Evolutionary conservation across 2,329 filamentous ascomycete species (phyloP), one percentile per base, ranked within the genome.

Genomic region (Phyllosticta capitalensis): DNA sequence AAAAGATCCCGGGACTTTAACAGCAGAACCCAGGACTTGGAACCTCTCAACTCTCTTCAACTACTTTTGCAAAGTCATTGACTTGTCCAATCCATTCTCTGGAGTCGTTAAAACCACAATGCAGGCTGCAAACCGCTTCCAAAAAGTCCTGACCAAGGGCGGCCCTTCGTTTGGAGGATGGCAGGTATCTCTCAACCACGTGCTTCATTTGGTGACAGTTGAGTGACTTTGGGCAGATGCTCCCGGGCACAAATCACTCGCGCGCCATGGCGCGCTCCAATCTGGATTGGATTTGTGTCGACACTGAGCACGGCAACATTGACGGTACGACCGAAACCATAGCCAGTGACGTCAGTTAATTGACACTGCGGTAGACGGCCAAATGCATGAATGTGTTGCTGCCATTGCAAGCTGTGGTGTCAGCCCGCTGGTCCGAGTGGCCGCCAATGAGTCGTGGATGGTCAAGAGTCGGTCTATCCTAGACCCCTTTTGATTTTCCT

Each of bases 391-490:
- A 67, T 76, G 78, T 54, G 78, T 83, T 10, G 78, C 76, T 12
- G 75, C 76, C n/a, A 75, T 78, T 51, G 74, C 74, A 38, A 70
- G 72, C 22, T 74, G 73, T 56, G 74, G 74, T 12, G 72, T 77
- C 22, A 74, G 71, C 45, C 76, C 76, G 5, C 63, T 78, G 12
- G 75, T 79, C 20, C 70, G 74, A 56, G 78, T 84, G 50, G 75
- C 80, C 14, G 80, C 79, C 24, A 82, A 82, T 59, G 80, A 84
- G 70, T 75, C 78, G 54, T 84, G 81, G 81, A 83, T 83, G 81
- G 80, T 84, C 61, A 84, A 85, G 67, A 73, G 82, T 76, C 68
- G 61, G 72, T 65, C 59, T 14, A 55, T 51, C 24, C 45, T 56
- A 22, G 51, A 12, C 10, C 12, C 24, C 9, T 3, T 17, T 19